Evolutionary conservation across 495 filamentous ascomycete genomes (phyloP), one percentile per base, ranked within the genome.

Genomic region (Hyphodiscus hymeniophilus): DNA sequence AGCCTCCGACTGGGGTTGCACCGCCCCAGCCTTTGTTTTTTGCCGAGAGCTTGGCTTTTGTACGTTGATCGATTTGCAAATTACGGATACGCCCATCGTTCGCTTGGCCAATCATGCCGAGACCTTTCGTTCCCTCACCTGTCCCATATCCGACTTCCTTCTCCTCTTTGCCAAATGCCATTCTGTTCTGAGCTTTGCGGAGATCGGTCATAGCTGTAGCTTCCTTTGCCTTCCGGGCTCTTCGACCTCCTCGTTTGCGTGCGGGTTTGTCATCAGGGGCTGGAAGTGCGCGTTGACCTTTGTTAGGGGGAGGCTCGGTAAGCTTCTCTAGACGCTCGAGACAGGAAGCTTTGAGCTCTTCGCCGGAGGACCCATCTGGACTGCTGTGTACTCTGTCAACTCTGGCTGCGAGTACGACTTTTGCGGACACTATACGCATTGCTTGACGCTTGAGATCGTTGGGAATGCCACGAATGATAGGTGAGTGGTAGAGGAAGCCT

Each of bases 21-120:
- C 74, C 80, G 38, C 89, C 91, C 94, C 94, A 98, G 36, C 92
- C 94, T 59, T 94, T 89, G 67, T 92, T 92, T 71, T 91, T 94
- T 57, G 94, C 91, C 60, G 84, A 88, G 23, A 97, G 76, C 62
- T 87, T 94, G 30, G 94, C 92, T 42, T 87, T 75, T 16, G 92
- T 98, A 35, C 89, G 79, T 56, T 94, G 87, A 61, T 98, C 94
- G 59, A 97, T 87, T 63, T 96, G 89, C 22, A 85, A 71, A 13
- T 78, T 84, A 32, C 92, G 83, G 48, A 98, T 84, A 10, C 87
- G 82, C 21, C 92, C 94, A 47, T 85, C 87, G 62, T 90, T 84
- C 43, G 81, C 70, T 60, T 88, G 83, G 7, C 92, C 92, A 40
- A 98, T 83, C 94, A 97, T 97, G 42, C 92, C 92, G 55, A 98